phyloP scores from a whole-genome alignment of 2,329 filamentous ascomycete genomes.

The Colletotrichum sublineola region DNA sequence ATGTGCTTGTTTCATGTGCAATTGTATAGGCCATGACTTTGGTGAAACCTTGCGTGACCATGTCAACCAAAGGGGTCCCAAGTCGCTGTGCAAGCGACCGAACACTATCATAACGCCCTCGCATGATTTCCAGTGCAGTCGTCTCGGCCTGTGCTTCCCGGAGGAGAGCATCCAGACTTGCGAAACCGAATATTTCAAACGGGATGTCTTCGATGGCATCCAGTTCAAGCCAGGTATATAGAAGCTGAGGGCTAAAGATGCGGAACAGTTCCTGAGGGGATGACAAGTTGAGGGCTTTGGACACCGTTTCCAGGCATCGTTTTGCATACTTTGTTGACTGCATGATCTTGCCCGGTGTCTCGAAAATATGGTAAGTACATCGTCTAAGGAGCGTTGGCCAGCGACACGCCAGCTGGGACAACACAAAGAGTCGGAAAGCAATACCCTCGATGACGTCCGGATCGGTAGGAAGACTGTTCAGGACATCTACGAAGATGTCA shows the following conservation, averaged over 20 bases:
- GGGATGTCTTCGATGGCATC: conserved; percentile 80
- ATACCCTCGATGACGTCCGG: conserved; percentile 83
- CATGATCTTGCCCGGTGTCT: conserved; percentile 82
- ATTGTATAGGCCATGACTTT: conserved; percentile 88
- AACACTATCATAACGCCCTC: conserved; percentile 75
- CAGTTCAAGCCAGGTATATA: conserved; percentile 89
- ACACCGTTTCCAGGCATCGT: conserved; percentile 76
- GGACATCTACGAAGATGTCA: conserved; percentile 84
- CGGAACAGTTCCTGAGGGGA: conserved; percentile 80
- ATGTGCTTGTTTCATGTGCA: conserved; percentile 75
- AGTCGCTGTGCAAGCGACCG: conserved; percentile 71
- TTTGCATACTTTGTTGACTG: conserved; percentile 77
- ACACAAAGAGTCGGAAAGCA: conserved; percentile 81
- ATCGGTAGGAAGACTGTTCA: conserved; percentile 82
- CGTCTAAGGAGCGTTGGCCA: conserved; percentile 90
- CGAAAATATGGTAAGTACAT: conserved; percentile 94
- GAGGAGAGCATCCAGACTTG: conserved; percentile 76
- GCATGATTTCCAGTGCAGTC: conserved; percentile 85
- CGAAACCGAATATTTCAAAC: conserved; percentile 86
- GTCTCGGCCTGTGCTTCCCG: conserved; percentile 80
- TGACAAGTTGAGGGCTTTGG: conserved; percentile 73
- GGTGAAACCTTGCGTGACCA: conserved; percentile 79
- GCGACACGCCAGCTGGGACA: conserved; percentile 81
- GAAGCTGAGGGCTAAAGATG: conserved; percentile 87
- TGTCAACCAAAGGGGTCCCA: conserved; percentile 63